These are phyloP conservation scores for Vigna reflexopilosa DNA, from an alignment of 306 rosid genomes.

Conservation along the genomic window DNA sequence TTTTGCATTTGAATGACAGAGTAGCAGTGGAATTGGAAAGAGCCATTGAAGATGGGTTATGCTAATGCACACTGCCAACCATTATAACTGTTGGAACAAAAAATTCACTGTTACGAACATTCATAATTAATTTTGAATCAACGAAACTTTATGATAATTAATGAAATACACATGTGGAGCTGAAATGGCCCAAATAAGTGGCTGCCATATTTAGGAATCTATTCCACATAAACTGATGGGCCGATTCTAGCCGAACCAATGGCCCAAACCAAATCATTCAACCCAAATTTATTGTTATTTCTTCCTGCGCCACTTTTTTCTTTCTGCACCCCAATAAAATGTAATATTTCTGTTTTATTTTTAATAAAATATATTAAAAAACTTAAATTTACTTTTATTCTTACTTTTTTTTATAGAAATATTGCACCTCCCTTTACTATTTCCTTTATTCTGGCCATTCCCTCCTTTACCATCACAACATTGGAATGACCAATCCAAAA, in stretches of 20 bases:
- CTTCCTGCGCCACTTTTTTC: no score
- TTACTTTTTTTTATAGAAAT: no score
- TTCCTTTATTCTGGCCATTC: no score
- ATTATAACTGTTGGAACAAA: background rate
- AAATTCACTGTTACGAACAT: background rate
- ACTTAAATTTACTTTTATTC: no score
- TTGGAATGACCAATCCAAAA: no score
- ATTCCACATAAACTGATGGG: background rate
- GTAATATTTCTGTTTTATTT: no score
- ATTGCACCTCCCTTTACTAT: no score
- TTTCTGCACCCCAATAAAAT: no score
- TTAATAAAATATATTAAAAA: no score
- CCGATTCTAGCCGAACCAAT: background rate
- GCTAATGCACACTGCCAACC: slow-evolving; percentile 9
- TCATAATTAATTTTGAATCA: background rate
- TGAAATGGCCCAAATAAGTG: background rate
- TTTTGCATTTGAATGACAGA: slow-evolving; percentile 31
- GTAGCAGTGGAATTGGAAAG: slow-evolving; percentile 24
- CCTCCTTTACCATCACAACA: no score
- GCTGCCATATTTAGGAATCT: background rate
- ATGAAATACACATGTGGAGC: background rate
- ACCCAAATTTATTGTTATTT: no score
- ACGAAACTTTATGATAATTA: background rate
- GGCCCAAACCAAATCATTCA: no score
- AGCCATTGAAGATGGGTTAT: slow-evolving; percentile 41